Evolutionary conservation across 305 asterid genomes (phyloP).

Genomic region (Solanum hybrid): DNA sequence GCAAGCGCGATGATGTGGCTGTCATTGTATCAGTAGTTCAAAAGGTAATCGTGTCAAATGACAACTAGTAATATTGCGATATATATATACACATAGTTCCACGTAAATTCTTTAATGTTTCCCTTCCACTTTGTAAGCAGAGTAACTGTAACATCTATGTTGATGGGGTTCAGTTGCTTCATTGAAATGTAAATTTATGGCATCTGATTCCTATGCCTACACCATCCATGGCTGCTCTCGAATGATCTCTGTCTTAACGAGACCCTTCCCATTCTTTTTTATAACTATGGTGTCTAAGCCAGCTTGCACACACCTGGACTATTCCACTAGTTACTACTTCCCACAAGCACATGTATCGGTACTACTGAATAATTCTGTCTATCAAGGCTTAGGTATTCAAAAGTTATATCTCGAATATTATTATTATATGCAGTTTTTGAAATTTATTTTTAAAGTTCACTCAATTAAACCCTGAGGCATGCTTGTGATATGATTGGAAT

Average conservation of each 20-base stretch:
- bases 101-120: background rate
- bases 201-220: background rate
- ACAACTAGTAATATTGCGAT: background rate
- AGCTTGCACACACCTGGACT: background rate
- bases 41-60: background rate
- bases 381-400: background rate
- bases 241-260: background rate
- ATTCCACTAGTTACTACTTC: background rate
- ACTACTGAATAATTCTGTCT: background rate
- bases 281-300: background rate
- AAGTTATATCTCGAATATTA: background rate
- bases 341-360: background rate
- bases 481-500: slow-evolving; percentile 3
- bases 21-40: slow-evolving; percentile 67
- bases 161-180: background rate
- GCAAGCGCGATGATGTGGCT: slow-evolving; percentile 74
- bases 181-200: background rate
- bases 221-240: background rate
- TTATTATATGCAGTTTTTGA: background rate
- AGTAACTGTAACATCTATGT: background rate
- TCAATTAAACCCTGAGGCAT: background rate
- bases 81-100: background rate
- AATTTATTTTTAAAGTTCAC: background rate
- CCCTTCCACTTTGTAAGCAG: background rate
- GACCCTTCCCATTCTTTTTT: too few relatives aligned